Base-by-base conservation (phyloP, 225 moss, liverwort and hornwort species). In the Marchantia polymorpha region DNA sequence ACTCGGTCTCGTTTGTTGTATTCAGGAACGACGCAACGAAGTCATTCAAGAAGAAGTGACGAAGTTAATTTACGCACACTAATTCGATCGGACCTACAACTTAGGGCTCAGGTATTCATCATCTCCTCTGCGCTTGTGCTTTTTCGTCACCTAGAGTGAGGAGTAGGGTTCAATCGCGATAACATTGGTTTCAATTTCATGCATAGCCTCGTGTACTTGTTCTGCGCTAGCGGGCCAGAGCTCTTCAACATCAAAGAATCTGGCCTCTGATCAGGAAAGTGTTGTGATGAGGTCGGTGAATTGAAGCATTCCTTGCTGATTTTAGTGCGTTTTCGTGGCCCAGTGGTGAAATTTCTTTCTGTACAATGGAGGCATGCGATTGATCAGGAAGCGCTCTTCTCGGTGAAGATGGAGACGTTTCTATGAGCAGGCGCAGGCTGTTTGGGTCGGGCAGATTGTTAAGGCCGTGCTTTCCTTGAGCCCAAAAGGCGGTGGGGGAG, bases 341-440 rank as follows among this genome's bases (percentile, higher is more conserved):
- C 17, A 60, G n/a, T 60, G 71, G 10, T 14, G 22, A n/a, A 39
- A 10, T n/a, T 50, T 7, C 27, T 8, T n/a, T 48, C 52, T 25
- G 12, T 72, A 74, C 1, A n/a, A 74, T 74, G 74, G 74, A 74
- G 11, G 54, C 55, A 15, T 26, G 22, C 6, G 55, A 74, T 74
- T 17, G 5, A 14, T 2, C 7, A 29, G 30, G 74, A 8, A 12
- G 53, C 23, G 0, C 6, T 74, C 31, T 31, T 75, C 20, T 4
- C 7, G 12, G 4, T 31, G 7, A 59, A 31, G 58, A 75, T 59
- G 74, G 20, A 55, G 55, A 19, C 58, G 10, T 75, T 31, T 29
- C 46, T 59, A 31, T 75, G 20, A 75, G 39, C 27, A 55, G 14
- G 19, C 31, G 56, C 30, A 8, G 0, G 59, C 9, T 0, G 58